Evolutionary conservation across 495 filamentous ascomycete genomes (phyloP).

Genomic region (Tuber melanosporum): DNA sequence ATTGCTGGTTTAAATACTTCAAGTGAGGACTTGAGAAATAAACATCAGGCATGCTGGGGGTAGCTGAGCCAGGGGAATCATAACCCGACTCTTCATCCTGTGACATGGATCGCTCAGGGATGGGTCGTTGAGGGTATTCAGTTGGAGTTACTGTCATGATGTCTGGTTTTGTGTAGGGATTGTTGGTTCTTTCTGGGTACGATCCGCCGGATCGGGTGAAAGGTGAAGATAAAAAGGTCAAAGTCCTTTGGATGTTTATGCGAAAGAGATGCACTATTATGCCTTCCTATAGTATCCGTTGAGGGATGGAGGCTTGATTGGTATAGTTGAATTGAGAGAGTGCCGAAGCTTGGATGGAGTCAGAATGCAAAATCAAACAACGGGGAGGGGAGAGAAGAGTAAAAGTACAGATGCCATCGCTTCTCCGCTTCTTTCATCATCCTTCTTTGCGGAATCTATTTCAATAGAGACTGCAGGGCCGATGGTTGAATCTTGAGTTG

Average conservation of each 20-base stretch:
- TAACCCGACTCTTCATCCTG: constrained; percentile 76
- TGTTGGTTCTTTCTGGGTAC: constrained; percentile 1
- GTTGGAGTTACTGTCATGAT: constrained; percentile 34
- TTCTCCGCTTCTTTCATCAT: constrained; percentile 16
- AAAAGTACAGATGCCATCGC: constrained; percentile 18
- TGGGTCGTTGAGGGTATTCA: constrained; percentile 21
- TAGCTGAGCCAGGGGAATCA: constrained; percentile 57
- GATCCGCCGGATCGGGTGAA: neutral
- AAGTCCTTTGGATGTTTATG: constrained; percentile 9
- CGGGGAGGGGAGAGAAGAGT: constrained; percentile 11
- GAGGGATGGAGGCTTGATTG: constrained; percentile 11
- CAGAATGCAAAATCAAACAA: constrained; percentile 27
- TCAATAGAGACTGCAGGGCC: constrained; percentile 32
- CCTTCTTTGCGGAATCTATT: constrained; percentile 14
- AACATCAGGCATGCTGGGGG: constrained; percentile 57
- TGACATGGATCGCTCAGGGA: constrained; percentile 37
- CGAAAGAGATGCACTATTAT: constrained; percentile 10
- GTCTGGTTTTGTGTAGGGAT: constrained; percentile 24
- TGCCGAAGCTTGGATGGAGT: constrained; percentile 14
- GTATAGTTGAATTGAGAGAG: constrained; percentile 11
- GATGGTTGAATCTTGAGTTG: constrained; percentile 35
- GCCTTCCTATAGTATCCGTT: constrained; percentile 3
- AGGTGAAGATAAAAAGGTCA: neutral
- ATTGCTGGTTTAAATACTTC: constrained; percentile 78
- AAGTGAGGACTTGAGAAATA: constrained; percentile 85